Evolutionary conservation across 257 asterid species (phyloP), one percentile per base, ranked within the genome.

Genomic region (Ehretia macrophylla): DNA sequence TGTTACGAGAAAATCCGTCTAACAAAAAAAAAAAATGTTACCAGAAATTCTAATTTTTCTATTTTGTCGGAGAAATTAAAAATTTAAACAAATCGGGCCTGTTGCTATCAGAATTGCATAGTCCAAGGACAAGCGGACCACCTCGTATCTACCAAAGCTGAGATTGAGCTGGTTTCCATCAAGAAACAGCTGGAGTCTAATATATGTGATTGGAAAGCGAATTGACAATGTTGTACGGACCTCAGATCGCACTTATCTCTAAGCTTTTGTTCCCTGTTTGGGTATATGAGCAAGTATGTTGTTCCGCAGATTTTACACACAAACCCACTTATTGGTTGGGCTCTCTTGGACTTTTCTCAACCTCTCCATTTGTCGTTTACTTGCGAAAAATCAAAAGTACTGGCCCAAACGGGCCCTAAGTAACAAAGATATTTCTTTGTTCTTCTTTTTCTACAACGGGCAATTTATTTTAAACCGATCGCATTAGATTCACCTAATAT

Each of bases 211-310:
- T 47, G 52, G 52, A 47, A 10, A 47, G 19, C 22, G 52, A 47
- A 47, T 14, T 47, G 52, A 47, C 17, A 42, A 10, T n/a, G 16
- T 10, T 1, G 47, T 42, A 42, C 47, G 47, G 52, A n/a, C 52
- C 3, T 8, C 20, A 20, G 16, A 16, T 11, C 52, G 4, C 18
- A 47, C 16, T 42, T 10, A 42, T 42, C 12, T 42, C 12, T 14
- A 16, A 47, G 52, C 52, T 32, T 55, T 27, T 55, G 40, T 55
- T 55, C 45, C 60, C 60, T 32, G 17, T 21, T 55, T 47, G 52
- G 52, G 52, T 16, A 47, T n/a, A 16, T 14, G 10, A 14, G 8
- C 52, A 47, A 6, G 20, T 19, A 47, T 14, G 20, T n/a, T 47
- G 20, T 47, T 17, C 8, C 52, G 11, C 17, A 17, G 10, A 14